Percentiles rank a stretch among this genome's conserved stretches.
Evolutionary conservation across 306 rosid species (phyloP).

Genomic region (Vigna unguiculata): DNA sequence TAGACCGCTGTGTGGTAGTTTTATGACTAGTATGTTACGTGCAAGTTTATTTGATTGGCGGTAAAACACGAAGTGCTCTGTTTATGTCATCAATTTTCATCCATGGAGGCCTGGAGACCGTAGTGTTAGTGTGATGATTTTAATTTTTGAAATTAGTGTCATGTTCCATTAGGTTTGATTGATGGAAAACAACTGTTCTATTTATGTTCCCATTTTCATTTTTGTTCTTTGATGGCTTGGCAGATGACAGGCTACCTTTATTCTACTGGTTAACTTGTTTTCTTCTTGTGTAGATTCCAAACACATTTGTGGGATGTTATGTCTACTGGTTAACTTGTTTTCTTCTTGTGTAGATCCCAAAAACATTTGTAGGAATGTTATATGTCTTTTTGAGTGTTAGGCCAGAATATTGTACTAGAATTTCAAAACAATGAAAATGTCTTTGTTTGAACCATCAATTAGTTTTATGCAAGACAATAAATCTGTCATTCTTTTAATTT

Average conservation of each 20-base stretch:
- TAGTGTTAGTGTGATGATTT: not conserved
- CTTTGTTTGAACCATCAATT: not conserved
- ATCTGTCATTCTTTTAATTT: conserved; percentile 14
- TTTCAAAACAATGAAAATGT: not conserved
- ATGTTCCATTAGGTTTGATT: not conserved
- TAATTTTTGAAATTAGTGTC: not conserved
- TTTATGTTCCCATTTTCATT: not conserved
- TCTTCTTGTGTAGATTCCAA: not conserved
- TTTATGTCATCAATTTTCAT: not conserved
- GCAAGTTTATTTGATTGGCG: not conserved
- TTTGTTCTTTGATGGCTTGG: not conserved
- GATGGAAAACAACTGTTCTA: not conserved
- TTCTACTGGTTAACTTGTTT: not conserved
- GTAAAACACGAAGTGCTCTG: not conserved
- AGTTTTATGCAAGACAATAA: not conserved
- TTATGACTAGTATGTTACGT: not conserved
- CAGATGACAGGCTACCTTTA: not conserved
- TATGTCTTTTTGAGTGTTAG: not conserved
- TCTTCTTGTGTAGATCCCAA: not conserved
- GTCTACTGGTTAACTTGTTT: not conserved
- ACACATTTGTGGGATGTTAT: not conserved
- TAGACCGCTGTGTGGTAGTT: not conserved
- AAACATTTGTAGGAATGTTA: conserved; percentile 1
- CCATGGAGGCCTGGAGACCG: not conserved
- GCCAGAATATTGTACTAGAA: not conserved